These are phyloP conservation scores for Cordyceps farinosa DNA, from an alignment of 2,329 filamentous ascomycete genomes.

Conservation along the genomic window DNA sequence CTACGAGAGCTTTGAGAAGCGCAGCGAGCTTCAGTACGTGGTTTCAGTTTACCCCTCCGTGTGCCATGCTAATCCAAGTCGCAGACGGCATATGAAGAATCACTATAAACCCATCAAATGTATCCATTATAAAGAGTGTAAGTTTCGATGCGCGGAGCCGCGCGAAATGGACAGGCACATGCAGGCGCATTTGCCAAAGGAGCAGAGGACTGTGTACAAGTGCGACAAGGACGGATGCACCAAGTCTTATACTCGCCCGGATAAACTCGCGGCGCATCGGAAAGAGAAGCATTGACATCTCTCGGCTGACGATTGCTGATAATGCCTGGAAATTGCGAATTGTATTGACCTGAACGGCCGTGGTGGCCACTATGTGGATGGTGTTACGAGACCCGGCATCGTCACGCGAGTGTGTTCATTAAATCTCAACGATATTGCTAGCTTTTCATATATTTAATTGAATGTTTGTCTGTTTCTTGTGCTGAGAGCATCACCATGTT, in stretches of 20 bases:
- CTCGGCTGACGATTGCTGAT: fast-evolving
- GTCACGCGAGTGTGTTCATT: too few relatives aligned
- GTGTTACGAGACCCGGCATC: too few relatives aligned
- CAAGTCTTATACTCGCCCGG: not conserved
- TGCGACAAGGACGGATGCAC: not conserved
- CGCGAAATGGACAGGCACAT: not conserved
- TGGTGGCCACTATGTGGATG: too few relatives aligned
- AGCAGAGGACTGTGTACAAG: not conserved
- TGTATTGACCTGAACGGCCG: too few relatives aligned
- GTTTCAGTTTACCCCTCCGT: not conserved
- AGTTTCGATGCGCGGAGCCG: not conserved
- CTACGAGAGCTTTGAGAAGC: not conserved
- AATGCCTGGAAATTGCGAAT: too few relatives aligned
- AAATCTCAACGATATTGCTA: too few relatives aligned
- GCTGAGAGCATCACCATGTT: too few relatives aligned
- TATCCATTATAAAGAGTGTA: not conserved
- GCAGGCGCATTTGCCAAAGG: not conserved
- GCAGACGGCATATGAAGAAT: not conserved
- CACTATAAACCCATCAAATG: not conserved
- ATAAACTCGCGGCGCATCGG: not conserved
- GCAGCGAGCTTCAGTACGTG: not conserved
- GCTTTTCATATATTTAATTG: too few relatives aligned
- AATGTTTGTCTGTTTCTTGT: too few relatives aligned
- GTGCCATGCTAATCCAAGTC: not conserved
- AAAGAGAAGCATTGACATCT: not conserved